phyloP scores from a whole-genome alignment of 2,329 filamentous ascomycete species.

The Acrocalymma vagum region DNA sequence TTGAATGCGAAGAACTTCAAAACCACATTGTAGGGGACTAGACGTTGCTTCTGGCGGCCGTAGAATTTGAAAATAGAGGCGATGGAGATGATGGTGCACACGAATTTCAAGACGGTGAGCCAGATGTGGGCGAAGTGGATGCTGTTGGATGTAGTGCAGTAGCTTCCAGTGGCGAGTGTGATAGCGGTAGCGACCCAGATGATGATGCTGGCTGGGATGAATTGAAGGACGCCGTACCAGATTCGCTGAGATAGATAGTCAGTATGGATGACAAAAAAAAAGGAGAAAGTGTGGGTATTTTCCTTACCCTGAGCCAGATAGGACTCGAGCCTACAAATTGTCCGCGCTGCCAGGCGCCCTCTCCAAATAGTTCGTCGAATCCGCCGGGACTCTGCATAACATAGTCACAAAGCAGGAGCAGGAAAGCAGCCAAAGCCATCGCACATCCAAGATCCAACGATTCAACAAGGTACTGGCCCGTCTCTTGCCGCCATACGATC shows the following conservation, averaged over 20 bases:
- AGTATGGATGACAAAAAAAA: background rate
- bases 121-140: constrained; percentile 41
- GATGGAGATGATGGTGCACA: constrained; percentile 29
- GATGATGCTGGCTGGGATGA: constrained; percentile 36
- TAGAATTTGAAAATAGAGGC: constrained; percentile 34
- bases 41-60: constrained; percentile 23
- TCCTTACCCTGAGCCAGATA: constrained; percentile 32
- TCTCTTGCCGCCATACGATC: constrained; percentile 24
- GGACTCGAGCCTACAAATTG: constrained; percentile 23
- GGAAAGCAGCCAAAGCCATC: constrained; percentile 36
- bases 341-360: constrained; percentile 20
- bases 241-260: constrained; percentile 24
- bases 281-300: background rate
- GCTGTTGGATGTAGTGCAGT: constrained; percentile 39
- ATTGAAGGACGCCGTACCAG: constrained; percentile 43
- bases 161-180: constrained; percentile 31
- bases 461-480: constrained; percentile 27
- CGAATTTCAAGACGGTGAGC: constrained; percentile 31
- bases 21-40: constrained; percentile 33
- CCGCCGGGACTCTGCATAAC: constrained; percentile 32
- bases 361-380: constrained; percentile 38
- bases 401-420: constrained; percentile 42
- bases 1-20: constrained; percentile 43
- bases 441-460: constrained; percentile 38
- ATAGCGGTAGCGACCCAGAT: constrained; percentile 37